Evolutionary conservation across 306 rosid species (phyloP), one percentile per base, ranked within the genome.

Genomic region (Sicyos edulis): DNA sequence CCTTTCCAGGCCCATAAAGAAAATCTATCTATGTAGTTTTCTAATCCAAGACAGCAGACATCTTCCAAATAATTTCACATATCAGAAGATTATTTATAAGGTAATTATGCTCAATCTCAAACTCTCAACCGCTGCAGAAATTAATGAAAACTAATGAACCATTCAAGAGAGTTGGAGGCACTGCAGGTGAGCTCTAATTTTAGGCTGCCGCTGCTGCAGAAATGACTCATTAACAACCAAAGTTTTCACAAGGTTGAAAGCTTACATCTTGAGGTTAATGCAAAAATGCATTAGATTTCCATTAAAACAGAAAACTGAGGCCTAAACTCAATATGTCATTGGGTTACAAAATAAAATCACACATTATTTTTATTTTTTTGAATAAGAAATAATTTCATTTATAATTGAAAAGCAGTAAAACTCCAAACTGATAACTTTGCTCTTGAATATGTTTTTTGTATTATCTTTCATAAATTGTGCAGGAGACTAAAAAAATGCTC

Each of bases 31-130:
- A 63, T 29, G 66, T 60, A 26, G 19, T 59, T 29, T 5, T 14
- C 50, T 15, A 63, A 63, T 63, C 51, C 51, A 63, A 63, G 70
- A 63, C 51, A 37, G 24, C 51, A 63, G 50, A 40, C 15, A 63
- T 63, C 51, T 16, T 60, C 13, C 20, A 60, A 37, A 34, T 34
- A 8, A 62, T 62, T 62, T 34, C 21, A 62, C 47, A 62, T 16
- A 34, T 34, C 49, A n/a, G 47, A 32, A 16, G 49, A 29, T 34
- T 60, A 29, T 60, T 19, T 24, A 11, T 16, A 57, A 22, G 63
- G 37, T 22, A 58, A 58, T 24, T 24, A 55, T 24, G 17, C 16
- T 12, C 17, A 58, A 58, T 58, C 29, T 58, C 34, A 22, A 58
- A 58, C 64, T 58, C 37, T 22, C 64, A 24, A 37, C 44, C 44